Evolutionary conservation across 2,329 filamentous ascomycete species (phyloP).

Genomic region (Arthroderma sp.): DNA sequence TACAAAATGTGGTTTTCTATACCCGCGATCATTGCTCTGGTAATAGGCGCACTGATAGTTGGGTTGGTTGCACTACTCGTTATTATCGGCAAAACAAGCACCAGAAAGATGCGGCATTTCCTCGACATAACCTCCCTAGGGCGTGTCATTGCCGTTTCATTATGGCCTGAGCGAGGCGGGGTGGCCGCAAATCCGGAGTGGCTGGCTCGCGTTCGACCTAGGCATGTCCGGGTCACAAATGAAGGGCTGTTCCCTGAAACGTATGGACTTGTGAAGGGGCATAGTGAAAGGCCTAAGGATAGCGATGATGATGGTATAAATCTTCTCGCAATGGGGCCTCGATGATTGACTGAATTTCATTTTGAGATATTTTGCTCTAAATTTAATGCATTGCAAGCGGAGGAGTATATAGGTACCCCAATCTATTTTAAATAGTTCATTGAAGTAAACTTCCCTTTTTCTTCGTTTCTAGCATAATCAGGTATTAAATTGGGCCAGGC

Average conservation of each 20-base stretch:
- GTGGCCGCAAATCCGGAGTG: neutral
- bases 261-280: neutral
- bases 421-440: neutral
- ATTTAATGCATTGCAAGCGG: neutral
- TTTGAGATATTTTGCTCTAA: neutral
- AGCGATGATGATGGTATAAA: neutral
- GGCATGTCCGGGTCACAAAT: neutral
- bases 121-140: conserved; percentile 4
- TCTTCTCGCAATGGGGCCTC: neutral
- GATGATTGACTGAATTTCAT: neutral
- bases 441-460: neutral
- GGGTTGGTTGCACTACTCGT: neutral
- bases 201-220: conserved; percentile 1
- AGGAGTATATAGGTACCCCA: neutral
- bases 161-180: neutral
- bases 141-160: conserved; percentile 1
- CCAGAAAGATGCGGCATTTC: conserved; percentile 2
- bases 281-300: neutral
- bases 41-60: conserved; percentile 10
- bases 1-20: conserved; percentile 13
- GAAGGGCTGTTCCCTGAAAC: neutral
- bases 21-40: conserved; percentile 35
- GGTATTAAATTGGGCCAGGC: neutral
- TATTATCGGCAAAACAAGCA: conserved; percentile 3
- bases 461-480: neutral